phyloP scores from a whole-genome alignment of 805 yeast species.

The Diddensiella caesifluorescens region DNA sequence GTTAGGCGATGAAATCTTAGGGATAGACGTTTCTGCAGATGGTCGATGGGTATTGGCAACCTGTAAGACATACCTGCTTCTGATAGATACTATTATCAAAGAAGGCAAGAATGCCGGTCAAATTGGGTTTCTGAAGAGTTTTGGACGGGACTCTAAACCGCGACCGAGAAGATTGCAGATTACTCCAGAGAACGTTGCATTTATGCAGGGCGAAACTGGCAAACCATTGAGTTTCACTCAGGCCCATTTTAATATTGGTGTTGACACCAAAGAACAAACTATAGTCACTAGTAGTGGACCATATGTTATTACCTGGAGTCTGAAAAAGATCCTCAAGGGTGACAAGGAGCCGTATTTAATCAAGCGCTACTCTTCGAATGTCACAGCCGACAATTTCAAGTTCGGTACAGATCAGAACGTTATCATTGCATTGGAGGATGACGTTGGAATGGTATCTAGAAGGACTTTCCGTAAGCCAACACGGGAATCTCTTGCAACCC shows the following conservation, averaged over 20 bases:
- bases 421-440: conserved; percentile 67
- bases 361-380: conserved; percentile 52
- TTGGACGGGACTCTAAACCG: conserved; percentile 61
- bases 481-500: conserved; percentile 39
- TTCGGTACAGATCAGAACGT: conserved; percentile 68
- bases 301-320: conserved; percentile 74
- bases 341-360: conserved; percentile 56
- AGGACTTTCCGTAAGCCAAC: conserved; percentile 55
- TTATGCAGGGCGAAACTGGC: conserved; percentile 47
- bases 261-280: conserved; percentile 57
- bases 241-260: conserved; percentile 73
- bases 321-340: conserved; percentile 52
- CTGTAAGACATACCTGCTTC: conserved; percentile 61
- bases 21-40: conserved; percentile 67
- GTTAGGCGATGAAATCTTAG: conserved; percentile 66
- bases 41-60: conserved; percentile 83
- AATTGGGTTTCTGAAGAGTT: conserved; percentile 60
- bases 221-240: conserved; percentile 54
- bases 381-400: conserved; percentile 74
- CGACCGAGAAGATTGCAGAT: conserved; percentile 62
- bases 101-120: conserved; percentile 55
- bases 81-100: conserved; percentile 61
- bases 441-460: conserved; percentile 65
- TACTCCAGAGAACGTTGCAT: conserved; percentile 66
- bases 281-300: conserved; percentile 80